Conservation (phyloP, 2,329 filamentous ascomycete species). For the Chaetomium sp. region DNA sequence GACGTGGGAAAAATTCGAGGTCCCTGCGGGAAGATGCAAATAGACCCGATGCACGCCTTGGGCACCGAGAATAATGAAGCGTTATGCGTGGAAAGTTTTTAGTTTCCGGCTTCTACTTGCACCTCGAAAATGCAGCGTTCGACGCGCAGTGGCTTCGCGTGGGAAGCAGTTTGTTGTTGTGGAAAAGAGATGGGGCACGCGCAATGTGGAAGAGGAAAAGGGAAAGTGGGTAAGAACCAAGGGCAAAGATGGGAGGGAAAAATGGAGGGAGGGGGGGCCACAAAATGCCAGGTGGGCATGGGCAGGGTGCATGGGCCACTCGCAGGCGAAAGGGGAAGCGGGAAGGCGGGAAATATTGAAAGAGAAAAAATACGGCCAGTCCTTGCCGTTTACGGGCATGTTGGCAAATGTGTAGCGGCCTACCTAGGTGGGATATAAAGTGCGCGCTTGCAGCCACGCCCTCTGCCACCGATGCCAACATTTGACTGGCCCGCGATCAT, state of each 20-base stretch:
- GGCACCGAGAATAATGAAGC: constrained; percentile 12
- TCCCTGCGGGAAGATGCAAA: constrained; percentile 11
- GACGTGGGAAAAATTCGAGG: constrained; percentile 31
- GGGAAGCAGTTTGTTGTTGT: constrained; percentile 18
- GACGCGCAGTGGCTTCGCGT: not conserved
- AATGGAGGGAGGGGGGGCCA: constrained; percentile 32
- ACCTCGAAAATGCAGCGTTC: constrained; percentile 1
- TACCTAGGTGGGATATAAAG: constrained; percentile 23
- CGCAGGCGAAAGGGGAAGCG: constrained; percentile 18
- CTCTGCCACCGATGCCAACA: constrained; percentile 4
- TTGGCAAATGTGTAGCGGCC: not conserved
- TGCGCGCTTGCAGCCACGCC: constrained; percentile 5
- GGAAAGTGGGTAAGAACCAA: constrained; percentile 36
- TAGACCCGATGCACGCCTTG: constrained; percentile 18
- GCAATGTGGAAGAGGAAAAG: constrained; percentile 29
- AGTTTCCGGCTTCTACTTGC: constrained; percentile 16
- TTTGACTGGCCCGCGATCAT: constrained; percentile 13
- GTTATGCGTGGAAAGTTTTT: constrained; percentile 1
- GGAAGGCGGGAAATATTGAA: constrained; percentile 21
- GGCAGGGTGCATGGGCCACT: constrained; percentile 28
- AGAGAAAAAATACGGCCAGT: constrained; percentile 15
- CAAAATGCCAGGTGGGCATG: constrained; percentile 32
- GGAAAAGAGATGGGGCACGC: constrained; percentile 27
- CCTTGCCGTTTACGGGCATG: constrained; percentile 20
- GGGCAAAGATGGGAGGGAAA: constrained; percentile 33